Percentiles rank a stretch among this genome's conserved stretches.
These are phyloP conservation scores for Exophiala sp. DNA, from an alignment of 2,329 filamentous ascomycete species.

Conservation along the genomic window DNA sequence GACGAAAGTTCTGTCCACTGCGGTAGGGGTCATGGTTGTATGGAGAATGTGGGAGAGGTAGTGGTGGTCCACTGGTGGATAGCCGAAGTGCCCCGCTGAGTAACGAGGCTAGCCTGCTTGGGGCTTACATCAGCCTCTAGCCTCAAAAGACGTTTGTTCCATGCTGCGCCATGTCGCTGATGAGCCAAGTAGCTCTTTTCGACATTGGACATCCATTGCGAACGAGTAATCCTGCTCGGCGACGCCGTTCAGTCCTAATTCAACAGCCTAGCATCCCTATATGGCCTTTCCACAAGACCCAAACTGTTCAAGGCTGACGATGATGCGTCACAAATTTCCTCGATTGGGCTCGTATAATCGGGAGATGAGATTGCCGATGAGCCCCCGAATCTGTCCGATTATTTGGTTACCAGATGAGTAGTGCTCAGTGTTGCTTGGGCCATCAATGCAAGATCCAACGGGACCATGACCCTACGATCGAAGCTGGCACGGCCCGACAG, in stretches of 20 bases:
- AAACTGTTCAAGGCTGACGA: not conserved
- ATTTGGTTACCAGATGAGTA: constrained; percentile 3
- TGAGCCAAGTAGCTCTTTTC: too few species aligned
- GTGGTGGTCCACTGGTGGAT: too few species aligned
- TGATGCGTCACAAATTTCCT: constrained; percentile 7
- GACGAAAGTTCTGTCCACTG: not conserved
- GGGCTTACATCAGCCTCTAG: constrained; percentile 3
- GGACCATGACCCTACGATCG: constrained; percentile 1
- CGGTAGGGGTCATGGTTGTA: not conserved
- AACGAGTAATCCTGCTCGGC: too few species aligned
- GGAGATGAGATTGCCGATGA: constrained; percentile 18
- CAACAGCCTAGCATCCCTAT: not conserved
- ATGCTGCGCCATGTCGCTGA: not conserved
- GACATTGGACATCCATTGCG: too few species aligned
- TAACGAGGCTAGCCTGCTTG: not conserved
- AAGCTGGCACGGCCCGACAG: constrained; percentile 15
- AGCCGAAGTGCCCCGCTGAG: not conserved
- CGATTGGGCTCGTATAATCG: not conserved
- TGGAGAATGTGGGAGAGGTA: not conserved
- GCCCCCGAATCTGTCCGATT: not conserved
- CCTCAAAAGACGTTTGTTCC: not conserved
- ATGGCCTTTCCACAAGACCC: not conserved
- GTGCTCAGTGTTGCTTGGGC: not conserved
- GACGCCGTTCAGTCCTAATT: not conserved
- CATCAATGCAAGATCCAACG: constrained; percentile 1